Evolutionary conservation across 768 basidiomycete species (phyloP), one percentile per base, ranked within the genome.

Genomic region (Galerina sulciceps): DNA sequence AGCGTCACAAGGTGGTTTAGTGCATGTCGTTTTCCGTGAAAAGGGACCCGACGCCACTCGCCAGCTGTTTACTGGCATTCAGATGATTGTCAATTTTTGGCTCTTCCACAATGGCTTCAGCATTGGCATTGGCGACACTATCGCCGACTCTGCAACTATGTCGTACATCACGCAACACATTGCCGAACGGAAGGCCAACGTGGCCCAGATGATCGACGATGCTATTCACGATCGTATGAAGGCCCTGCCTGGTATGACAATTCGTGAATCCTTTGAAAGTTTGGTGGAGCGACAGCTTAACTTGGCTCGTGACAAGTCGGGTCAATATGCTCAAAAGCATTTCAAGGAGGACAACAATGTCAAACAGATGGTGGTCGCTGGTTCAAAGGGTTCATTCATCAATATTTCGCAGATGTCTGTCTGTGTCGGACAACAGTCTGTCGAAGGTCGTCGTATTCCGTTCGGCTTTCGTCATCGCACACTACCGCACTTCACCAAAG

Each of bases 341-440:
- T 80, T 99, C 83, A 99, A 99, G 82, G 93, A 94, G 73, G 96
- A 97, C 77, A 99, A 99, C 82, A 98, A 99, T 67, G 96, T 99
- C 79, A 99, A 99, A 83, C 97, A 99, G 84, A 99, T 99, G 97
- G 96, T 99, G 69, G 94, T 96, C 6, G 96, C 97, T 10, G 97
- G 97, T 22, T 97, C 97, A 11, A 99, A 99, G 76, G 95, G 96
- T 75, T 95, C 95, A 0, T 96, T 94, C 81, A 99, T 99, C 84
- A 99, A 99, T 75, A 98, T 99, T 68, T 99, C 97, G 10, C 97
- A 99, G 77, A 99, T 99, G 97, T 96, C 96, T 15, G 96, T 96
- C 56, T 95, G 95, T 81, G 97, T 99, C 41, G 97, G 97, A 22
- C 97, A 99, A 76, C 96, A 99, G 77, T 90, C 88, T 66, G 96